Evolutionary conservation across 805 yeast genomes (phyloP), one percentile per base, ranked within the genome.

Genomic region (Hagleromyces aurorensis): DNA sequence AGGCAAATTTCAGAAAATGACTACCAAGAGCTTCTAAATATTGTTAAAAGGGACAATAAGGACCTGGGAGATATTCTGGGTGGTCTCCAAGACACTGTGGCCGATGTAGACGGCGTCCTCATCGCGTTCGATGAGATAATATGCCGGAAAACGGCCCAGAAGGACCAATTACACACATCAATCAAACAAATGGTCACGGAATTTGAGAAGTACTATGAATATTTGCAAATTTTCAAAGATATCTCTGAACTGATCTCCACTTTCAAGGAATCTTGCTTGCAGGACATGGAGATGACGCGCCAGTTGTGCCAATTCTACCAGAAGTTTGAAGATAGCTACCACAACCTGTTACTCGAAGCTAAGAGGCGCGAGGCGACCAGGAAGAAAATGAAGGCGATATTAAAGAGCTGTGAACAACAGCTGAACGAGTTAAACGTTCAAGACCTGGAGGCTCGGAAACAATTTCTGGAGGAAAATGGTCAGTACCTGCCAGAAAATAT

Each of bases 1-100:
- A 46, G 53, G 1, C 32, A 41, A 9, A 38, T 50, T 0, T 32
- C 50, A 3, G 47, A 36, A 5, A 43, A 35, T 1, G 65, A 61
- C 31, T 59, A 59, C 35, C 30, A 42, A 16, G 66, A 70, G 41
- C 48, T 72, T 9, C 52, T 64, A 11, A 51, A 59, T 2, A 71
- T 77, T 2, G 57, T 80, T 3, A 55, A 55, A 12, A 63, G 62
- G 25, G 87, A 78, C 45, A 61, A 68, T 12, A 42, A 48, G 4
- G 83, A 81, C 37, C 61, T 81, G 4, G 70, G 73, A 1, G 67
- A 63, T 1, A 83, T 81, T 0, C 48, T 75, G 11, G 56, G 51
- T 7, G 69, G 68, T n/a, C 46, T 77, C 21, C 52, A 55, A 7
- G 66, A 61, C 21, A 61, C 62, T 18, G 49, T 52, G 5, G 35